A percentile compares a stretch with the other conserved stretches of the same genome.
Conservation (phyloP, 1,139 yeast genomes). For the Scheffersomyces illinoinensis region DNA sequence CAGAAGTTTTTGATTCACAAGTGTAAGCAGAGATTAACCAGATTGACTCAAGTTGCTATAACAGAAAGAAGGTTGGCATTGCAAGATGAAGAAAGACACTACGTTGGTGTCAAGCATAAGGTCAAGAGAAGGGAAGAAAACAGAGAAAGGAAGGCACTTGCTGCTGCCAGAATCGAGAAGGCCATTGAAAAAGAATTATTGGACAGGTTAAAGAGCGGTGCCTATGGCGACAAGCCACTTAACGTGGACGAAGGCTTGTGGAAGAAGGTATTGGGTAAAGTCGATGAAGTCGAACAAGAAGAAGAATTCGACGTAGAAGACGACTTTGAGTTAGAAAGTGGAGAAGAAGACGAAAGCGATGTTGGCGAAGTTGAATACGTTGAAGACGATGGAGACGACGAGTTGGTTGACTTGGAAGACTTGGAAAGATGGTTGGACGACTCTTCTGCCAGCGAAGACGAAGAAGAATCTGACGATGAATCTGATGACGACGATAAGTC, state of each 20-base stretch:
- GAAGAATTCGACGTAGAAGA: slow-evolving; percentile 61
- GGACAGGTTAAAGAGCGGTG: slow-evolving; percentile 94
- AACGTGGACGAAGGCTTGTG: slow-evolving; percentile 95
- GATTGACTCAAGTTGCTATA: slow-evolving; percentile 92
- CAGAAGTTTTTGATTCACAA: slow-evolving; percentile 87
- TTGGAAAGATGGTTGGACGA: slow-evolving; percentile 87
- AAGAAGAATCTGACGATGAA: slow-evolving; percentile 24
- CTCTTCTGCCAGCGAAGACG: slow-evolving; percentile 37
- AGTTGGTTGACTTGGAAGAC: slow-evolving; percentile 88
- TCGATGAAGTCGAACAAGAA: slow-evolving; percentile 57
- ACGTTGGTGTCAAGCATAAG: slow-evolving; percentile 89
- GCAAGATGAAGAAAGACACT: slow-evolving; percentile 88
- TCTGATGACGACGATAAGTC: slow-evolving; percentile 20
- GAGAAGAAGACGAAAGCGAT: slow-evolving; percentile 61
- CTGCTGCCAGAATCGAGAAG: slow-evolving; percentile 95
- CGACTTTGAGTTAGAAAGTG: slow-evolving; percentile 59
- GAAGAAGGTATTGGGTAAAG: slow-evolving; percentile 87
- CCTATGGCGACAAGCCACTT: slow-evolving; percentile 95
- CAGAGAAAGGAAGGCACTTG: slow-evolving; percentile 92
- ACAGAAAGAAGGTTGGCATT: slow-evolving; percentile 94
- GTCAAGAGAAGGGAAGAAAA: slow-evolving; percentile 92
- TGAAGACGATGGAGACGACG: slow-evolving; percentile 85
- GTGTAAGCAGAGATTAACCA: slow-evolving; percentile 92
- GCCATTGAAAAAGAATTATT: slow-evolving; percentile 93
- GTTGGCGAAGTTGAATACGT: slow-evolving; percentile 84